These are phyloP conservation scores for Combretum micranthum DNA, from an alignment of 345 rosid genomes.

Conservation along the genomic window DNA sequence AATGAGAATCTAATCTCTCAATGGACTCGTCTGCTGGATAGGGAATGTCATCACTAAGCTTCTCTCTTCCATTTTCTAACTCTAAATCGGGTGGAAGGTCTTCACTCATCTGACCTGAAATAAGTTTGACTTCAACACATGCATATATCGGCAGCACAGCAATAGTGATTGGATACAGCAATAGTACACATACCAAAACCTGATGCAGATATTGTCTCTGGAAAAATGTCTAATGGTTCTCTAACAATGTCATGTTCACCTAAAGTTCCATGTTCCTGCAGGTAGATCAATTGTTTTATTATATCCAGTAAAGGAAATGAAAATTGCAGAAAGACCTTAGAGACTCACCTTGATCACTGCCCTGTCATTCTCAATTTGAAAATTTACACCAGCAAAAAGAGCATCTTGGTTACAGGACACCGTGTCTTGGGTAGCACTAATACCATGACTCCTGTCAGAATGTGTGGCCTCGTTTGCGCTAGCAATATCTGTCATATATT, in stretches of 20 bases:
- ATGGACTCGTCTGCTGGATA: constrained; percentile 19
- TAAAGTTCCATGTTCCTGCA: constrained; percentile 31
- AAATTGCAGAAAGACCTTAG: not conserved
- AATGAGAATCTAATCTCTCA: constrained; percentile 10
- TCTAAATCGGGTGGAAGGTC: constrained; percentile 44
- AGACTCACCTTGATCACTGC: constrained; percentile 27
- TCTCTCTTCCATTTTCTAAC: constrained; percentile 18
- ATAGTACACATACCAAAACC: constrained; percentile 19
- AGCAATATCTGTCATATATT: constrained; percentile 10
- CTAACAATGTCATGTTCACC: constrained; percentile 11
- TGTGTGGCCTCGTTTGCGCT: constrained; percentile 4
- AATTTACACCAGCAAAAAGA: constrained; percentile 11
- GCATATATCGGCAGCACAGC: not conserved
- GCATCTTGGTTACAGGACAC: constrained; percentile 6
- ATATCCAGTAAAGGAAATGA: constrained; percentile 5
- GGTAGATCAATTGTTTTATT: constrained; percentile 6
- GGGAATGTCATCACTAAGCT: constrained; percentile 7
- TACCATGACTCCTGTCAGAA: constrained; percentile 9
- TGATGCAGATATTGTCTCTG: constrained; percentile 22
- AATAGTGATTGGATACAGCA: not conserved
- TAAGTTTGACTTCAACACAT: constrained; percentile 8
- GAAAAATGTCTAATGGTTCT: constrained; percentile 31
- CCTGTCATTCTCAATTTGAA: constrained; percentile 12
- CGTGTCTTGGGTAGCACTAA: constrained; percentile 7
- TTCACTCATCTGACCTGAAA: constrained; percentile 28